Base-by-base conservation (phyloP, 2,329 filamentous ascomycete species). In the Hypoxylon sp. region DNA sequence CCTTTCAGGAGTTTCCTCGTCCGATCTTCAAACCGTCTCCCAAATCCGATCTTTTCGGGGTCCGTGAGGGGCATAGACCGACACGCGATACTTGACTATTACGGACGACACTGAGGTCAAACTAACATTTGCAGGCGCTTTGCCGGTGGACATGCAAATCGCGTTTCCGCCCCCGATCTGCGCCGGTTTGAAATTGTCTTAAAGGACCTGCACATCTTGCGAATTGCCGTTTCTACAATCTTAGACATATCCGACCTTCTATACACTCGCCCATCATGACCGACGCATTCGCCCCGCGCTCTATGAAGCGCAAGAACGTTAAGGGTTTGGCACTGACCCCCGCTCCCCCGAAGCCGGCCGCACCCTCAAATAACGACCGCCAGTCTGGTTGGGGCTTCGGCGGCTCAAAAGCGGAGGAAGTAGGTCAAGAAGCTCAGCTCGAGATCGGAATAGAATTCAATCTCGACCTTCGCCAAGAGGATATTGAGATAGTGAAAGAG, bases 361-460 rank as follows among this genome's bases (percentile, higher is more conserved):
- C 86, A 44, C 86, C 90, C 20, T 87, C 90, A 34, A 89, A 82
- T 52, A 84, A 85, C 44, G 79, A 84, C 46, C 78, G 80, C 61
- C 83, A 80, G 59, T 76, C 80, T 47, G 82, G 80, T 58, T 70
- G 67, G 67, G 67, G 67, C 15, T 61, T 61, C 44, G 67, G 67
- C 30, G 67, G 67, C 16, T 70, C 67, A 4, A 61, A 63, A 44
- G 64, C 66, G 4, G 87, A 89, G 67, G 78, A 80, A 55, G 76
- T 73, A 46, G 76, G 75, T 45, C 78, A 81, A 59, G 79, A 81
- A 57, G 81, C 79, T 42, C 83, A 87, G 57, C 79, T 99, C 35
- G 93, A 99, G 75, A 97, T 99, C 67, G 94, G 94, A 13, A 90
- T 97, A 57, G 94, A 99, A 75, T 97, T 97, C 78, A 92, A 93